A percentile compares a stretch with the other conserved stretches of the same genome.
phyloP scores from a whole-genome alignment of 1,139 yeast species.

The Protomyces macrosporus region DNA sequence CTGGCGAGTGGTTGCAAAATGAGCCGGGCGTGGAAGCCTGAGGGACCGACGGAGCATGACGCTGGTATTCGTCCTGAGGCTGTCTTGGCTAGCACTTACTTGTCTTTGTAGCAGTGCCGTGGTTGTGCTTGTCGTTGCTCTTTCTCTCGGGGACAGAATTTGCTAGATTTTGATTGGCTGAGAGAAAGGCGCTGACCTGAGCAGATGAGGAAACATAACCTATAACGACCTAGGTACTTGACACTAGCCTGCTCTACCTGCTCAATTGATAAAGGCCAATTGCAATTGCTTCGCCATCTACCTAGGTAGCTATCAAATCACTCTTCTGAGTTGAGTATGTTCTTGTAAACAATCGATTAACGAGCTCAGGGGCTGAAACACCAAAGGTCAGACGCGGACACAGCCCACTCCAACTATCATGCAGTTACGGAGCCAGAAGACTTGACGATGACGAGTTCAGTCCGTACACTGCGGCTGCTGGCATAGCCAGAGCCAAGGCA shows the following conservation, averaged over 20 bases:
- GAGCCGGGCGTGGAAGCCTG: not conserved
- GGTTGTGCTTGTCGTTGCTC: not conserved
- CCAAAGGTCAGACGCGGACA: too few relatives aligned
- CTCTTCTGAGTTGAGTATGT: too few relatives aligned
- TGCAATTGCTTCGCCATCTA: too few relatives aligned
- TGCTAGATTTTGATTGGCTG: not conserved
- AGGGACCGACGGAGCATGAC: not conserved
- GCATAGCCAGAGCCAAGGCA: too few relatives aligned
- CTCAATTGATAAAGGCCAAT: not conserved
- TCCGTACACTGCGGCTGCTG: too few relatives aligned
- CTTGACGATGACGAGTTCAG: too few relatives aligned
- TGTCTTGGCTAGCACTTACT: not conserved
- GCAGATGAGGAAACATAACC: not conserved
- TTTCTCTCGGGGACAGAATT: not conserved
- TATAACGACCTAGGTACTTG: not conserved
- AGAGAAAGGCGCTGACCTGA: not conserved
- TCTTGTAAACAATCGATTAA: too few relatives aligned
- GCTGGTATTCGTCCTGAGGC: not conserved
- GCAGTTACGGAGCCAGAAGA: too few relatives aligned
- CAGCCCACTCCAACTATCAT: too few relatives aligned
- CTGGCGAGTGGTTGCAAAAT: not conserved
- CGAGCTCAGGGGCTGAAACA: too few relatives aligned
- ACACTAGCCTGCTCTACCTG: not conserved
- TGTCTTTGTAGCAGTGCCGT: not conserved
- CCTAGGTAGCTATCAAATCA: too few relatives aligned